Conservation (phyloP, 2,329 filamentous ascomycete species). For the Cercospora beticola region DNA sequence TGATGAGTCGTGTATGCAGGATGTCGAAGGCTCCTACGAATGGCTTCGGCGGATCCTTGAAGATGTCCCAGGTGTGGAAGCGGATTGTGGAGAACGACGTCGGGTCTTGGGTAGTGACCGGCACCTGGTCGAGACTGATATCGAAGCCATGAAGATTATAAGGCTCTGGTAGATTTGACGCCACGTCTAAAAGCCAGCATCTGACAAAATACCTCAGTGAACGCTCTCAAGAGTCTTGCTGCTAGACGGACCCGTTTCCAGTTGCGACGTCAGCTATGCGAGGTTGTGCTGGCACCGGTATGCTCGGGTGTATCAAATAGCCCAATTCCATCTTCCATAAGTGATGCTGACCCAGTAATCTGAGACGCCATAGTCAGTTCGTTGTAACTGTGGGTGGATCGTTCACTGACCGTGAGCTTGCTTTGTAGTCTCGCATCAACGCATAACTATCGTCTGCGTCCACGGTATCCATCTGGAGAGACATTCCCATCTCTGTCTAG, state of each 20-base stretch:
- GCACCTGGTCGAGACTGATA: neutral
- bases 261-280: neutral
- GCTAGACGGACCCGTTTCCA: neutral
- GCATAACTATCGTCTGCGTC: neutral
- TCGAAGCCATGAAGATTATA: conserved; percentile 2
- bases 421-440: neutral
- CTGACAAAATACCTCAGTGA: neutral
- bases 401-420: neutral
- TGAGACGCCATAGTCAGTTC: neutral
- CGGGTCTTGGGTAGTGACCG: neutral
- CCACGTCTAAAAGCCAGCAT: neutral
- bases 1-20: conserved; percentile 8
- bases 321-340: neutral
- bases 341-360: neutral
- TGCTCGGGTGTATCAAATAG: neutral
- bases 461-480: neutral
- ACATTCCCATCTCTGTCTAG: neutral
- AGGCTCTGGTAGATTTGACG: neutral
- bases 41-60: neutral
- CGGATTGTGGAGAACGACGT: conserved; percentile 4
- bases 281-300: neutral
- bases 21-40: conserved; percentile 12
- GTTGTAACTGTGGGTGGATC: neutral
- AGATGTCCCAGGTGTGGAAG: conserved; percentile 10
- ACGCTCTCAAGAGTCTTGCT: neutral